Evolutionary conservation across 495 filamentous ascomycete species (phyloP).

Genomic region (Podospora appendiculata): DNA sequence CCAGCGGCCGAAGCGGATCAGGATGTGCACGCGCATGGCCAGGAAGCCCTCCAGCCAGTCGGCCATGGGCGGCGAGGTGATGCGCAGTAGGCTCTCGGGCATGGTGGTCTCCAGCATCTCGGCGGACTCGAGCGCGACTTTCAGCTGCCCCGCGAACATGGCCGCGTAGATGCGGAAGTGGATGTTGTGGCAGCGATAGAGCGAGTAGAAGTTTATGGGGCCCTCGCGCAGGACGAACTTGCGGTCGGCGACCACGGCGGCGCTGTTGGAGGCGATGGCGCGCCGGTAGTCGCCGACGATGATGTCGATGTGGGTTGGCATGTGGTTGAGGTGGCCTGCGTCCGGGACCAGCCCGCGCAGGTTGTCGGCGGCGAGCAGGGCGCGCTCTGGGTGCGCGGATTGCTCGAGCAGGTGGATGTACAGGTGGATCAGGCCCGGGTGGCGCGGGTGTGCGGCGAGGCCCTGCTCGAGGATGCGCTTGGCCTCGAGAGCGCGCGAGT

Average conservation of each 20-base stretch:
- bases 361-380: constrained; percentile 47
- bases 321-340: constrained; percentile 63
- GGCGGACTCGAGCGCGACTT: constrained; percentile 49
- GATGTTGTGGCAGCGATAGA: constrained; percentile 59
- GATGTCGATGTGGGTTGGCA: constrained; percentile 64
- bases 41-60: constrained; percentile 65
- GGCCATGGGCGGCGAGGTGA: constrained; percentile 60
- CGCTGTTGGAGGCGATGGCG: constrained; percentile 52
- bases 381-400: constrained; percentile 53
- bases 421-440: constrained; percentile 59
- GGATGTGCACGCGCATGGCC: constrained; percentile 52
- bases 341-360: constrained; percentile 58
- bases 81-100: constrained; percentile 50
- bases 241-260: constrained; percentile 57
- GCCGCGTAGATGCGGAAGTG: constrained; percentile 65
- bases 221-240: constrained; percentile 46
- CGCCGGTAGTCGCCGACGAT: constrained; percentile 58
- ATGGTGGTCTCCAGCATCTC: constrained; percentile 43
- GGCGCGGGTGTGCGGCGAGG: constrained; percentile 37
- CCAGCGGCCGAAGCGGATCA: constrained; percentile 62
- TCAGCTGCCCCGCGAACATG: constrained; percentile 57
- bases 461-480: constrained; percentile 47
- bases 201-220: constrained; percentile 55
- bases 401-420: constrained; percentile 74
- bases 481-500: constrained; percentile 49